Percentiles rank a stretch among this genome's conserved stretches.
Evolutionary conservation across 345 rosid species (phyloP).

Genomic region (Mallotus nudiflorus): DNA sequence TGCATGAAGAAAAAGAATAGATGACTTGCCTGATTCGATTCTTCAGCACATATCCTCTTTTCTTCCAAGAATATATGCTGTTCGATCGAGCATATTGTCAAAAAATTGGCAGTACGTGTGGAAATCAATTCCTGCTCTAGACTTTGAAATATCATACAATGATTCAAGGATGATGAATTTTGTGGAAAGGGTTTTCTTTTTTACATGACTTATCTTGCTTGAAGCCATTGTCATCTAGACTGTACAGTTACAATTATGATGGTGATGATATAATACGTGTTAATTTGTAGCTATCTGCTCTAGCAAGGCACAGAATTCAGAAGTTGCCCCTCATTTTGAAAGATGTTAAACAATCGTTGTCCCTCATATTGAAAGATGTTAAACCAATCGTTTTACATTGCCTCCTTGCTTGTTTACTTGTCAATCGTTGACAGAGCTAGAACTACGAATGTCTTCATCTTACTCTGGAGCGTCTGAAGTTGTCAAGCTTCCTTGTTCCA

Average conservation of each 20-base stretch:
- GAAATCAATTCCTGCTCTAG: constrained; percentile 9
- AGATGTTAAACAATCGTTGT: not conserved
- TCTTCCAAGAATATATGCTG: constrained; percentile 10
- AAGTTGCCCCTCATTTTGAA: not conserved
- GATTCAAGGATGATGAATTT: constrained; percentile 2
- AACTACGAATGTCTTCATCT: not conserved
- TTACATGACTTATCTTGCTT: not conserved
- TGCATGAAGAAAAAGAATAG: not conserved
- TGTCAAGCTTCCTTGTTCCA: not conserved
- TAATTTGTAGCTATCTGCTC: not conserved
- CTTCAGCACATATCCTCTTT: constrained; percentile 10
- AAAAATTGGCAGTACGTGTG: constrained; percentile 14
- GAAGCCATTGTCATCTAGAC: not conserved
- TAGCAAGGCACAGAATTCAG: not conserved
- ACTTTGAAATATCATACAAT: not conserved
- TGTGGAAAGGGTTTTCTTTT: constrained; percentile 18
- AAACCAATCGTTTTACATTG: not conserved
- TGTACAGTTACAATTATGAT: constrained; percentile 3
- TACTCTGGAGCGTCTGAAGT: too few species aligned
- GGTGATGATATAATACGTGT: not conserved
- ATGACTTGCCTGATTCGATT: constrained; percentile 4
- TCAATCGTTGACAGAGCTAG: not conserved
- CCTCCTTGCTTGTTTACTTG: not conserved
- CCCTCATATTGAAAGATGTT: not conserved
- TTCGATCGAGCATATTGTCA: constrained; percentile 13